Conservation (phyloP, 1,139 yeast genomes). For the Blastobotrys niveus region DNA sequence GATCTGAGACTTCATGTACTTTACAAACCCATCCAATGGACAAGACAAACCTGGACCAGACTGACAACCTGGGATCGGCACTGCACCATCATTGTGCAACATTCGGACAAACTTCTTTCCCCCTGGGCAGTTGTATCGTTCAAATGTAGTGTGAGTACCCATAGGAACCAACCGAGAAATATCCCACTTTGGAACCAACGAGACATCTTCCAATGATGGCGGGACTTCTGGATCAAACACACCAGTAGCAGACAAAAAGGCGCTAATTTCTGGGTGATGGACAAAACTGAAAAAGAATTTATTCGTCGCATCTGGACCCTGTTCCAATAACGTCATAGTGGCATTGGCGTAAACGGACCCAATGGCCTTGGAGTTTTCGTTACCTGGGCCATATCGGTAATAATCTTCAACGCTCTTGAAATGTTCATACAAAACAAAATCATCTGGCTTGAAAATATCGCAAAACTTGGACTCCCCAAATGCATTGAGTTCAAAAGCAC, state of each 20-base stretch:
- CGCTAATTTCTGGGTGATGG: constrained; percentile 50
- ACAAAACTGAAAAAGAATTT: constrained; percentile 39
- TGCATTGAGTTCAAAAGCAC: constrained; percentile 51
- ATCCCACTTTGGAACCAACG: constrained; percentile 7
- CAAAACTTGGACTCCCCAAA: constrained; percentile 47
- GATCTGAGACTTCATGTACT: constrained; percentile 1
- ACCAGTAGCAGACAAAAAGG: constrained; percentile 43
- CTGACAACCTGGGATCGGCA: constrained; percentile 45
- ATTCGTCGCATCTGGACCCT: constrained; percentile 13
- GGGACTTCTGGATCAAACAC: constrained; percentile 28
- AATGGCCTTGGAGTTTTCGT: constrained; percentile 35
- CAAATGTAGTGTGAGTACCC: constrained; percentile 48
- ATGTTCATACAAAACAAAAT: constrained; percentile 27
- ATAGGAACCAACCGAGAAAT: constrained; percentile 34
- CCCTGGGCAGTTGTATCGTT: constrained; percentile 39
- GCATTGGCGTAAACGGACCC: constrained; percentile 50
- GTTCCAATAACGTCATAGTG: constrained; percentile 42
- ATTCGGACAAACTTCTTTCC: constrained; percentile 37
- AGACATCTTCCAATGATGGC: not conserved
- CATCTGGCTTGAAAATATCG: constrained; percentile 44
- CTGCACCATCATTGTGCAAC: constrained; percentile 51
- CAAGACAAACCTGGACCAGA: constrained; percentile 45
- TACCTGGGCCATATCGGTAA: constrained; percentile 49
- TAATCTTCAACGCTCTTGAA: constrained; percentile 31
- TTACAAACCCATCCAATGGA: constrained; percentile 16